Evolutionary conservation across 225 moss, liverwort and hornwort species (phyloP).

Genomic region (Rhytidiadelphus loreus): DNA sequence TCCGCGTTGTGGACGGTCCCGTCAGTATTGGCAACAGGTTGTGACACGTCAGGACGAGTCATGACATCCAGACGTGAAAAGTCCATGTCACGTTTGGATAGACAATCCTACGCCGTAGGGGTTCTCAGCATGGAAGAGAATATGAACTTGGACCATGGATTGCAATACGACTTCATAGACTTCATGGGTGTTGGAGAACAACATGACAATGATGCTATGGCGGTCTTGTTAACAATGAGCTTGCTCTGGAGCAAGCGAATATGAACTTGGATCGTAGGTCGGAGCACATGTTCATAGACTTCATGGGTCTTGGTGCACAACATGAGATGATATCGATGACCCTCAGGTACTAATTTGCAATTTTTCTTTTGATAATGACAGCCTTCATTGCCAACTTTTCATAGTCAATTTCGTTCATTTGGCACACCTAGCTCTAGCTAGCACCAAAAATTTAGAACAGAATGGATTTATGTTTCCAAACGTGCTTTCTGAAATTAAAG

Average conservation of each 20-base stretch:
- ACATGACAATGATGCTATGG: not conserved
- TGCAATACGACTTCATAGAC: not conserved
- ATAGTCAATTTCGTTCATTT: not conserved
- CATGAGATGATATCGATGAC: not conserved
- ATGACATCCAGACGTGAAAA: no score
- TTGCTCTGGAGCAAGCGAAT: not conserved
- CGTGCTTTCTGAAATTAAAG: not conserved
- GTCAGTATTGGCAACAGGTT: no score
- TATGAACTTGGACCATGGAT: not conserved
- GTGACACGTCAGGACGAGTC: no score
- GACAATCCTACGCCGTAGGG: no score
- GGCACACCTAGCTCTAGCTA: not conserved
- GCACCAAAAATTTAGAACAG: not conserved
- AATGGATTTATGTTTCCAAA: not conserved
- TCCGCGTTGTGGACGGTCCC: no score
- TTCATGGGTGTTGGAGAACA: not conserved
- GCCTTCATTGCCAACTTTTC: not conserved
- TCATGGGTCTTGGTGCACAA: not conserved
- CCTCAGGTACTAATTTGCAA: not conserved
- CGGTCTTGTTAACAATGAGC: not conserved
- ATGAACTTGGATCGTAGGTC: no score
- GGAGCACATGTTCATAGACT: not conserved
- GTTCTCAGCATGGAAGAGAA: not conserved
- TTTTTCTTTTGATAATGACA: not conserved
- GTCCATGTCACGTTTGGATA: no score